A percentile compares a stretch with the other conserved stretches of the same genome.
Conservation (phyloP, 2,329 filamentous ascomycete genomes). For the Leptodontidium sp. region DNA sequence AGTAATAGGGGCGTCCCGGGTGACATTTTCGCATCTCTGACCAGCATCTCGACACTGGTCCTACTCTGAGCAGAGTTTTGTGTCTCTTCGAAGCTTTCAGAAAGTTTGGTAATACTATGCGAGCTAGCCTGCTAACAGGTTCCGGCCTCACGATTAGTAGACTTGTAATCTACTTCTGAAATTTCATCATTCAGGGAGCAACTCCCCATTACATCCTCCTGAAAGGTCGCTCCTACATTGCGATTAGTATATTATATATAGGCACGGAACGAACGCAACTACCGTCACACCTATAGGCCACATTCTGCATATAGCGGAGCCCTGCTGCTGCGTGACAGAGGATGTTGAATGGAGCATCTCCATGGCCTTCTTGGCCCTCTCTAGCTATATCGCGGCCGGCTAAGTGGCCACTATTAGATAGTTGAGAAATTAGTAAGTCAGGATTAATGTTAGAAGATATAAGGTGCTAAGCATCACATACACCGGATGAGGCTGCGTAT, state of each 20-base stretch:
- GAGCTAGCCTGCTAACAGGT: too few relatives aligned
- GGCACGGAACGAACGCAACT: conserved; percentile 4
- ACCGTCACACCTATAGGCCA: background rate
- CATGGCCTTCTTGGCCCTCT: background rate
- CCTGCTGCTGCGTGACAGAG: background rate
- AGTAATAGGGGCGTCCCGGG: background rate
- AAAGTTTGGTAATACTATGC: too few relatives aligned
- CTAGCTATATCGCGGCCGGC: background rate
- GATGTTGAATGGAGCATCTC: background rate
- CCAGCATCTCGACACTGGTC: background rate
- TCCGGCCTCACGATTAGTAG: too few relatives aligned
- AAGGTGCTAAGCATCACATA: background rate
- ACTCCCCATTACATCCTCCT: background rate
- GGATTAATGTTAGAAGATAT: background rate
- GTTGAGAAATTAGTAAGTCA: background rate
- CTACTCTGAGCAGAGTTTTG: background rate
- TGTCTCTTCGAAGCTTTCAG: too few relatives aligned
- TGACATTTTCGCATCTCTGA: background rate
- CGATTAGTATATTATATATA: background rate
- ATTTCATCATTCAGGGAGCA: background rate
- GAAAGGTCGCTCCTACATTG: conserved; percentile 2
- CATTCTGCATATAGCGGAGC: conserved; percentile 6
- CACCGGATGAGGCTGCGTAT: too few relatives aligned
- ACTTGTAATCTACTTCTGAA: too few relatives aligned
- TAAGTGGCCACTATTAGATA: background rate